Evolutionary conservation across 2,329 filamentous ascomycete species (phyloP).

Genomic region (Colletotrichum destructivum): DNA sequence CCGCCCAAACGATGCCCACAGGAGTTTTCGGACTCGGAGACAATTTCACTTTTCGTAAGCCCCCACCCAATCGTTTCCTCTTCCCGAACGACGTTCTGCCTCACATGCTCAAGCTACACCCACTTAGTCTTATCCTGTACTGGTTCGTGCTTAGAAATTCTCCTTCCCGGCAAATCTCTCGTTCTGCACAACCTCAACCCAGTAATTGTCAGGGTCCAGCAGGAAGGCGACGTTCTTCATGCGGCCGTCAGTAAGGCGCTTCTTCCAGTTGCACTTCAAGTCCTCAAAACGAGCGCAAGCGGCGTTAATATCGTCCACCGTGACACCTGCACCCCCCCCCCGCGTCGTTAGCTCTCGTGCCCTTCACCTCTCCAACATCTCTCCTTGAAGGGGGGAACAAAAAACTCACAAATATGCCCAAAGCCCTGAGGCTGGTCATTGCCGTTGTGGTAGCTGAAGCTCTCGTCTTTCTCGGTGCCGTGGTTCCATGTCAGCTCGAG

Average conservation of each 20-base stretch:
- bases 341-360: neutral
- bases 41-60: slow-evolving; percentile 22
- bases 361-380: neutral
- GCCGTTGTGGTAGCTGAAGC: slow-evolving; percentile 91
- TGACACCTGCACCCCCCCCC: slow-evolving; percentile 67
- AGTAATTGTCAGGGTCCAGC: slow-evolving; percentile 89
- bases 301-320: slow-evolving; percentile 89
- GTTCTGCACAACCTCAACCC: slow-evolving; percentile 87
- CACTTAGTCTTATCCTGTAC: neutral
- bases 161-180: slow-evolving; percentile 72
- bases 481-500: slow-evolving; percentile 92
- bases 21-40: slow-evolving; percentile 2
- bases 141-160: slow-evolving; percentile 60
- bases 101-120: neutral
- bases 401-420: slow-evolving; percentile 85
- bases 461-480: slow-evolving; percentile 86
- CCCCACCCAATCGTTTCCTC: slow-evolving; percentile 13
- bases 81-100: slow-evolving; percentile 13
- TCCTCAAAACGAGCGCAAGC: slow-evolving; percentile 91
- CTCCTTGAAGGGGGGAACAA: neutral
- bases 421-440: slow-evolving; percentile 95
- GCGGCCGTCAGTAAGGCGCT: slow-evolving; percentile 89
- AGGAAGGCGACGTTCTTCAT: slow-evolving; percentile 97
- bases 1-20: neutral
- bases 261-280: slow-evolving; percentile 90